phyloP scores from a whole-genome alignment of 2,329 filamentous ascomycete genomes.

The Cordyceps cateniannulata region DNA sequence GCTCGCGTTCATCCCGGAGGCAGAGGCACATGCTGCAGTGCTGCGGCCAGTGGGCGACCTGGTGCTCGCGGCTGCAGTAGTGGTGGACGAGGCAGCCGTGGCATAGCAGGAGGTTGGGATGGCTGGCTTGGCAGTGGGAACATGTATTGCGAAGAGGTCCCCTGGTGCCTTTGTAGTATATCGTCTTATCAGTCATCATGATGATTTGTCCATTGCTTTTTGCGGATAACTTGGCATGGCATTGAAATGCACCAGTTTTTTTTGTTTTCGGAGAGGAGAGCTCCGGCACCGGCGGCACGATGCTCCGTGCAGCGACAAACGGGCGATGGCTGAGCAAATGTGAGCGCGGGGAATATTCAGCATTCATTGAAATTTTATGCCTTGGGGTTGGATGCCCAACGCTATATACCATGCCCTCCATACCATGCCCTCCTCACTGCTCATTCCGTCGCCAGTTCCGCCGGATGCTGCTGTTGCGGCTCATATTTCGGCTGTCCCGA shows the following conservation, averaged over 20 bases:
- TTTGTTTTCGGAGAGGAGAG: no score
- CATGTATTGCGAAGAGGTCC: background rate
- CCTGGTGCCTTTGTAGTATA: background rate
- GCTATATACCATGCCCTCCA: no score
- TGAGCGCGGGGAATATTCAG: no score
- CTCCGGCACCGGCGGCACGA: no score
- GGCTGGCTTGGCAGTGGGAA: background rate
- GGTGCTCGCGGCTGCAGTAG: conserved; percentile 42
- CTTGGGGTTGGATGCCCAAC: no score
- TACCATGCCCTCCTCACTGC: no score
- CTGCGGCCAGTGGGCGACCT: conserved; percentile 26
- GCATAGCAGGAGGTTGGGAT: conserved; percentile 29
- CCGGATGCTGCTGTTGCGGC: background rate
- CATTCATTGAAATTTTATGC: no score
- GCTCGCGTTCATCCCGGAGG: conserved; percentile 20
- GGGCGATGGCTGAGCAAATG: no score
- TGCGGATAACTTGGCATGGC: no score
- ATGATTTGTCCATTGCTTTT: no score
- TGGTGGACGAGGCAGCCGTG: conserved; percentile 33
- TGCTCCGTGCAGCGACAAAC: no score
- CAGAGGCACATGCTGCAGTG: conserved; percentile 40
- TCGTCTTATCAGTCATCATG: background rate
- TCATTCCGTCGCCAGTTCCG: background rate
- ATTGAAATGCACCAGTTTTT: background rate
- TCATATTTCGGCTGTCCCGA: background rate